Percentiles rank a stretch among this genome's conserved stretches.
These are phyloP conservation scores for Marchantia paleacea DNA, from an alignment of 225 moss, liverwort and hornwort species.

Conservation along the genomic window DNA sequence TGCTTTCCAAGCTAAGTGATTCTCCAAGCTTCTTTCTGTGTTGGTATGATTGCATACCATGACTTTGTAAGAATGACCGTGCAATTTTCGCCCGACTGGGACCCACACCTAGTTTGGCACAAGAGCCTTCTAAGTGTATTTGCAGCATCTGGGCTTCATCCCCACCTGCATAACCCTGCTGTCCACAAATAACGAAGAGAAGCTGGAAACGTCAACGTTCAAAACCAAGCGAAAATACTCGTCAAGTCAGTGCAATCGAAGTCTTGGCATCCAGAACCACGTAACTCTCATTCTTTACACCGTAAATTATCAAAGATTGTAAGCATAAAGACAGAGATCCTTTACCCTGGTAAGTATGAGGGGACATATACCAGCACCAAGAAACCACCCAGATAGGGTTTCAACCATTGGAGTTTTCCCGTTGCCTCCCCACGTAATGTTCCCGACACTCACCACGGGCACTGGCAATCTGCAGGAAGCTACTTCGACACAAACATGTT, in stretches of 20 bases:
- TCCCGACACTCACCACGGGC: constrained; percentile 85
- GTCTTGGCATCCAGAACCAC: neutral
- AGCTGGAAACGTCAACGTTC: neutral
- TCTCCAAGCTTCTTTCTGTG: constrained; percentile 22
- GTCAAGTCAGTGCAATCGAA: neutral
- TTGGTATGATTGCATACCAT: constrained; percentile 28
- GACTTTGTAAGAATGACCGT: constrained; percentile 47
- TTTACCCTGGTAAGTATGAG: constrained; percentile 89
- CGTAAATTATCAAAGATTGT: neutral
- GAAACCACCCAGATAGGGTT: constrained; percentile 63
- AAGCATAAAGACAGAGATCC: neutral
- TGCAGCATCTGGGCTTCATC: constrained; percentile 87
- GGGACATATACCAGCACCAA: constrained; percentile 64
- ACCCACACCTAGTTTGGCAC: constrained; percentile 70
- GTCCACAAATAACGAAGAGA: neutral
- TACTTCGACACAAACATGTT: constrained; percentile 18
- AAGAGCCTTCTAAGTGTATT: constrained; percentile 66
- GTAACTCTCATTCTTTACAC: neutral
- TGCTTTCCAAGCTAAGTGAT: constrained; percentile 5
- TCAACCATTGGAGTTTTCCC: constrained; percentile 99
- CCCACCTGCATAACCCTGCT: constrained; percentile 86
- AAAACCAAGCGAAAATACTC: neutral
- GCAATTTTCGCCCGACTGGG: constrained; percentile 63
- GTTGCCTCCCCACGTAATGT: constrained; percentile 95
- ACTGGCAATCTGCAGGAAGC: constrained; percentile 69